Percentiles rank a stretch among this genome's conserved stretches.
phyloP scores from a whole-genome alignment of 2,329 filamentous ascomycete species.

The Aureobasidium namibiae region DNA sequence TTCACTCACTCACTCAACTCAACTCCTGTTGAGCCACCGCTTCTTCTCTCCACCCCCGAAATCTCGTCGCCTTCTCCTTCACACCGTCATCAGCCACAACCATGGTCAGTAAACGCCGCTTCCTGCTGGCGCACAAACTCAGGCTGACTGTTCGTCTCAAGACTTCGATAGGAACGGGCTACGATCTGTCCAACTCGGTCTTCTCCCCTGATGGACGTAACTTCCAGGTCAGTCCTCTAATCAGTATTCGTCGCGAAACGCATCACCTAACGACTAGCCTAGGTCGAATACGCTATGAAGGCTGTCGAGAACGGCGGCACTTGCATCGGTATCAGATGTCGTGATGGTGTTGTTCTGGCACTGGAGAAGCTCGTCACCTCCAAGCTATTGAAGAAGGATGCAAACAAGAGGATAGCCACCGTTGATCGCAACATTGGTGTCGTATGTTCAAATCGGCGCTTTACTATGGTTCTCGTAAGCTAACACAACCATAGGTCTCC shows the following conservation, averaged over 20 bases:
- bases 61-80: conserved; percentile 62
- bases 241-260: not conserved
- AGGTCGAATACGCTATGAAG: conserved; percentile 94
- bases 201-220: conserved; percentile 98
- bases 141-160: conserved; percentile 31
- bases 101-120: conserved; percentile 13
- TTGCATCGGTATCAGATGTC: conserved; percentile 90
- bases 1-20: not conserved
- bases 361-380: conserved; percentile 94
- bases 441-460: conserved; percentile 49
- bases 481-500: conserved; percentile 58
- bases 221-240: conserved; percentile 64
- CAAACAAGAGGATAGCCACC: conserved; percentile 95
- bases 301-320: conserved; percentile 97
- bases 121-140: not conserved
- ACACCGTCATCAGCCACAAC: conserved; percentile 28
- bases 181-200: conserved; percentile 98
- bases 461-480: not conserved
- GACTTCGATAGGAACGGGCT: conserved; percentile 99
- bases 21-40: not conserved
- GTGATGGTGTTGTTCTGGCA: conserved; percentile 91
- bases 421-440: conserved; percentile 90
- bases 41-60: conserved; percentile 45
- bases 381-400: conserved; percentile 88
- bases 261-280: not conserved